phyloP scores from a whole-genome alignment of 202 grass and related monocot genomes.

The Elaeis oleifera region DNA sequence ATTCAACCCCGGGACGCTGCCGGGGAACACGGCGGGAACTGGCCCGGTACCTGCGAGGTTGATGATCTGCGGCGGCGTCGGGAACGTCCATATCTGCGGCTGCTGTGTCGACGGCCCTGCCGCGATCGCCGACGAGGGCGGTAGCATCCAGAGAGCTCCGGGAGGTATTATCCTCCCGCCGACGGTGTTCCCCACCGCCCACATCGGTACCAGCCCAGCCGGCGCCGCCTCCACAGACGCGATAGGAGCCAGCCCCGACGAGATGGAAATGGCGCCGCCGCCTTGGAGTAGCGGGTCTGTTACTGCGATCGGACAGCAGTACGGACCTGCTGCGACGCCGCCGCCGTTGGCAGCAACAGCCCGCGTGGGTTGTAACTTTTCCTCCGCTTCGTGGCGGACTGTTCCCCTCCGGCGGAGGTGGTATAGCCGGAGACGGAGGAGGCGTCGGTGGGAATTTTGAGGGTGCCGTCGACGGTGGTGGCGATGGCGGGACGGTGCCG shows the following conservation, averaged over 20 bases:
- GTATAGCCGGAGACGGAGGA: not conserved
- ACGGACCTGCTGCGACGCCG: not conserved
- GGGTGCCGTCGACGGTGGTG: constrained; percentile 12
- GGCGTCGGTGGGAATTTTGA: constrained; percentile 19
- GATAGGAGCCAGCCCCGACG: constrained; percentile 16
- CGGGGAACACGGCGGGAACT: not conserved
- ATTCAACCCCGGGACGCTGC: not conserved
- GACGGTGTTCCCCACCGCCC: constrained; percentile 1
- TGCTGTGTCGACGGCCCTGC: constrained; percentile 3
- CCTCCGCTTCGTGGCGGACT: constrained; percentile 11
- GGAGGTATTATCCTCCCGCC: constrained; percentile 2
- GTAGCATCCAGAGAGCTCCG: constrained; percentile 17
- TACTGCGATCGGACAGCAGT: not conserved
- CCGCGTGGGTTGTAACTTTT: constrained; percentile 20
- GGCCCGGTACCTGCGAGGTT: constrained; percentile 6
- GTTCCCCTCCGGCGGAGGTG: constrained; percentile 1
- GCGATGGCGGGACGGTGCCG: constrained; percentile 20
- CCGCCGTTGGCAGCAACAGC: not conserved
- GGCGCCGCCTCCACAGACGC: not conserved
- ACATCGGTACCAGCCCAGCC: constrained; percentile 3
- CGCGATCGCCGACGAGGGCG: not conserved
- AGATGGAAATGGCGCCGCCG: constrained; percentile 9
- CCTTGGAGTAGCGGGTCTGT: constrained; percentile 8
- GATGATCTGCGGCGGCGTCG: constrained; percentile 1
- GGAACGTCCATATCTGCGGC: constrained; percentile 17